Evolutionary conservation across 2,329 filamentous ascomycete species (phyloP).

Genomic region (Ceratocystis colombiana): DNA sequence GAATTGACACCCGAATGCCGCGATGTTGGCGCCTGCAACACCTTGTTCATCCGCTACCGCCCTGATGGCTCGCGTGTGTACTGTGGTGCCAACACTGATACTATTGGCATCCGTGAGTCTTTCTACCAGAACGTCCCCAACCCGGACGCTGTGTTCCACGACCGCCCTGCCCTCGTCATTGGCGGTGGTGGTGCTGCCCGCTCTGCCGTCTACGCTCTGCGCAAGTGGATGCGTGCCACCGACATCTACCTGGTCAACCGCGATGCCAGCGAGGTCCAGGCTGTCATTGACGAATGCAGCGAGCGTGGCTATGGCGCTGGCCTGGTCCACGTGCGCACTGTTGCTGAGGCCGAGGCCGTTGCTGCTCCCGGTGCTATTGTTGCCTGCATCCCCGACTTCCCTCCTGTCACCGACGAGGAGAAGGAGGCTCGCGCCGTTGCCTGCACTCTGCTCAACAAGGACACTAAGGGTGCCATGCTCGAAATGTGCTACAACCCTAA

Average conservation of each 20-base stretch:
- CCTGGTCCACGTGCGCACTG: constrained; percentile 51
- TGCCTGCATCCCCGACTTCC: constrained; percentile 64
- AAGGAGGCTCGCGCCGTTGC: constrained; percentile 47
- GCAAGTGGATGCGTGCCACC: constrained; percentile 56
- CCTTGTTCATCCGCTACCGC: constrained; percentile 53
- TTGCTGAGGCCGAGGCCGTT: constrained; percentile 49
- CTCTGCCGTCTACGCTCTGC: constrained; percentile 64
- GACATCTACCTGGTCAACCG: constrained; percentile 70
- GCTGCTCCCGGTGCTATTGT: constrained; percentile 57
- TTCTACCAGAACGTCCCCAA: constrained; percentile 48
- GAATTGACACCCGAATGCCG: constrained; percentile 61
- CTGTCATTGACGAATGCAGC: constrained; percentile 55
- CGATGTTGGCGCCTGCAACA: constrained; percentile 70
- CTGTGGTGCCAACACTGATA: constrained; percentile 73
- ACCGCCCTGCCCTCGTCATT: constrained; percentile 59
- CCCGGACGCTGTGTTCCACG: constrained; percentile 41
- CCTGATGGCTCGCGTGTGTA: constrained; percentile 42
- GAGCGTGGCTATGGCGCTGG: constrained; percentile 49
- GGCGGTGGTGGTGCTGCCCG: constrained; percentile 72
- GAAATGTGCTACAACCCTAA: constrained; percentile 79
- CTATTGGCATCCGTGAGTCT: constrained; percentile 64
- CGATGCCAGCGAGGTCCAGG: constrained; percentile 54
- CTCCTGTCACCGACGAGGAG: constrained; percentile 57
- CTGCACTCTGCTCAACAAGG: constrained; percentile 39
- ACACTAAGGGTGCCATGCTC: constrained; percentile 56